These are phyloP conservation scores for Colletotrichum truncatum DNA, from an alignment of 2,329 filamentous ascomycete genomes.

Conservation along the genomic window DNA sequence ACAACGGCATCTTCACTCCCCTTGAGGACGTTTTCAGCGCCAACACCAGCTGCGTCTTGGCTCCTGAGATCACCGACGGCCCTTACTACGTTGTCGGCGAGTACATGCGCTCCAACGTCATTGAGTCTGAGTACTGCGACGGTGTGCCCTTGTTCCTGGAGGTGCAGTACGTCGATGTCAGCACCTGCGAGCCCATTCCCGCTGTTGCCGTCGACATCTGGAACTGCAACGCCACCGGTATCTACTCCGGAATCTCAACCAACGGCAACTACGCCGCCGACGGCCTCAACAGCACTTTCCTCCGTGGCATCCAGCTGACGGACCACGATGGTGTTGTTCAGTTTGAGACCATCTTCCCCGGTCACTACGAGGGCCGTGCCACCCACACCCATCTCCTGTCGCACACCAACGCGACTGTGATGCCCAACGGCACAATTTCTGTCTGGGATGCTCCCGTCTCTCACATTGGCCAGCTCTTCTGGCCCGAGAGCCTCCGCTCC, in stretches of 20 bases:
- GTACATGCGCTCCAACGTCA: conserved; percentile 53
- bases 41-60: conserved; percentile 16
- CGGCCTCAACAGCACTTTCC: conserved; percentile 40
- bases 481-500: conserved; percentile 65
- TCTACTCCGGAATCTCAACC: conserved; percentile 45
- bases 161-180: conserved; percentile 35
- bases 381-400: conserved; percentile 57
- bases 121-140: conserved; percentile 45
- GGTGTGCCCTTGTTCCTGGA: conserved; percentile 51
- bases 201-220: conserved; percentile 35
- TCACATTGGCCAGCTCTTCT: conserved; percentile 71
- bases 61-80: conserved; percentile 23
- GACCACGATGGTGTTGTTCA: conserved; percentile 52
- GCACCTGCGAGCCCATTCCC: conserved; percentile 33
- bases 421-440: conserved; percentile 42
- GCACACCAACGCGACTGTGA: conserved; percentile 45
- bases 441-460: conserved; percentile 50
- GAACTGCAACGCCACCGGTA: conserved; percentile 48
- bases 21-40: conserved; percentile 36
- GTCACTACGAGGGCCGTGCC: conserved; percentile 54
- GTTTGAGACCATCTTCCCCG: conserved; percentile 54
- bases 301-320: conserved; percentile 49
- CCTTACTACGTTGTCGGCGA: conserved; percentile 52
- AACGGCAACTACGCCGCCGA: conserved; percentile 36
- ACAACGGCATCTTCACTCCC: conserved; percentile 42